Evolutionary conservation across 371 early-diverging fungal genomes (phyloP).

Genomic region (Coemansia sp.): DNA sequence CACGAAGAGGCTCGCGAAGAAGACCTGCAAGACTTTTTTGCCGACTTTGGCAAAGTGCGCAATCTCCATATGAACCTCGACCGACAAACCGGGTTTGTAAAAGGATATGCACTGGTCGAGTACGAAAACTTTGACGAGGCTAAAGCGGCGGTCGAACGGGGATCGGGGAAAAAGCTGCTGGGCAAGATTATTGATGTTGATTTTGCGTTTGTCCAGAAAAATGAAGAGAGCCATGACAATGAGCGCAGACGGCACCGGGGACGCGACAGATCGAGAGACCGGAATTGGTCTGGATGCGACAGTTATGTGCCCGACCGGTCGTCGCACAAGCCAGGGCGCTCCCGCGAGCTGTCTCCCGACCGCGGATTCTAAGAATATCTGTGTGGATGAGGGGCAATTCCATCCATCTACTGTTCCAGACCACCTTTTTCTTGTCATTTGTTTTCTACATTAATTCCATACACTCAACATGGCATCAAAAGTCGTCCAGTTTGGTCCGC

Average conservation of each 20-base stretch:
- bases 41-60: conserved; percentile 86
- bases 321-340: not conserved
- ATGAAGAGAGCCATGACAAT: not conserved
- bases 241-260: not conserved
- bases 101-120: conserved; percentile 95
- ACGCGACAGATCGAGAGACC: not conserved
- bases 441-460: no score
- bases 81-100: conserved; percentile 92
- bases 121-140: conserved; percentile 84
- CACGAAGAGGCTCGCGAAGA: conserved; percentile 96
- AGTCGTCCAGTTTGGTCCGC: conserved; percentile 62
- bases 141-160: conserved; percentile 70
- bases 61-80: conserved; percentile 91
- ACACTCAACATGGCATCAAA: not conserved
- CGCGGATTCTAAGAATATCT: conserved; percentile 25
- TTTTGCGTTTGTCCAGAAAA: conserved; percentile 75
- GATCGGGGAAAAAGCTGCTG: conserved; percentile 70
- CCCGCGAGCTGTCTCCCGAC: conserved; percentile 40
- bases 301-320: not conserved
- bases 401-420: no score
- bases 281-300: not conserved
- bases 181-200: conserved; percentile 72
- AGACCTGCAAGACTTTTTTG: conserved; percentile 80
- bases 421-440: no score
- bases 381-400: no score